A percentile compares a stretch with the other conserved stretches of the same genome.
Conservation (phyloP, 2,329 filamentous ascomycete genomes). For the Ophioceras dolichostomum region DNA sequence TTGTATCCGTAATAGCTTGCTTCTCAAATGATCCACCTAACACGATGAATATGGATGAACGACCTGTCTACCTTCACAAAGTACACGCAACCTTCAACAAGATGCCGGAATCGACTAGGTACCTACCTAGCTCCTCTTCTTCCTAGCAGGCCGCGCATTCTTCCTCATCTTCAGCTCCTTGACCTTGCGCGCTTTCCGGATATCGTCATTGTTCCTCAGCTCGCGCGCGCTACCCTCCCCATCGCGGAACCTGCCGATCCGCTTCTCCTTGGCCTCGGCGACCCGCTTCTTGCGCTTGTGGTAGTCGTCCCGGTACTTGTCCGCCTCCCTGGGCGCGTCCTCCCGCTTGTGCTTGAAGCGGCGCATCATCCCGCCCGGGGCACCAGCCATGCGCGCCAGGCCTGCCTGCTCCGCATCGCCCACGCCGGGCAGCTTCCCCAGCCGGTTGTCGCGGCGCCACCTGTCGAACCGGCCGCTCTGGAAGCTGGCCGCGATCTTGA, state of each 20-base stretch:
- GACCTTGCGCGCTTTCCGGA: constrained; percentile 68
- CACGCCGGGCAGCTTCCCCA: constrained; percentile 65
- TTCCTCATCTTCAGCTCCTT: constrained; percentile 71
- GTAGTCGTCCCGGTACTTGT: constrained; percentile 87
- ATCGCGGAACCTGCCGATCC: constrained; percentile 61
- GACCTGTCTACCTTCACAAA: no score
- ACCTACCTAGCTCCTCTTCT: constrained; percentile 5
- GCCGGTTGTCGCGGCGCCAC: constrained; percentile 79
- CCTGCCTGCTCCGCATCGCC: constrained; percentile 62
- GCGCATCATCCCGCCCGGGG: constrained; percentile 29
- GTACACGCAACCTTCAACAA: no score
- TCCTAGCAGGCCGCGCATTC: constrained; percentile 65
- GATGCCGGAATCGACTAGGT: no score
- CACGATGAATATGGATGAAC: no score
- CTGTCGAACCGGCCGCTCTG: constrained; percentile 85
- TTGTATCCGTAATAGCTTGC: no score
- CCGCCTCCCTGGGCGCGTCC: constrained; percentile 82
- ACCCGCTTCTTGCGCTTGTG: constrained; percentile 83
- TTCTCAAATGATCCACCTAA: no score
- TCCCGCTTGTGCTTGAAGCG: constrained; percentile 80
- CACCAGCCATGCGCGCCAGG: constrained; percentile 13
- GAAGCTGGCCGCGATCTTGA: constrained; percentile 93
- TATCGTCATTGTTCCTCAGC: constrained; percentile 71
- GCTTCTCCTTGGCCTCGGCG: constrained; percentile 75
- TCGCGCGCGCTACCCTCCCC: constrained; percentile 62